phyloP scores from a whole-genome alignment of 495 filamentous ascomycete genomes.

The Letharia columbiana region DNA sequence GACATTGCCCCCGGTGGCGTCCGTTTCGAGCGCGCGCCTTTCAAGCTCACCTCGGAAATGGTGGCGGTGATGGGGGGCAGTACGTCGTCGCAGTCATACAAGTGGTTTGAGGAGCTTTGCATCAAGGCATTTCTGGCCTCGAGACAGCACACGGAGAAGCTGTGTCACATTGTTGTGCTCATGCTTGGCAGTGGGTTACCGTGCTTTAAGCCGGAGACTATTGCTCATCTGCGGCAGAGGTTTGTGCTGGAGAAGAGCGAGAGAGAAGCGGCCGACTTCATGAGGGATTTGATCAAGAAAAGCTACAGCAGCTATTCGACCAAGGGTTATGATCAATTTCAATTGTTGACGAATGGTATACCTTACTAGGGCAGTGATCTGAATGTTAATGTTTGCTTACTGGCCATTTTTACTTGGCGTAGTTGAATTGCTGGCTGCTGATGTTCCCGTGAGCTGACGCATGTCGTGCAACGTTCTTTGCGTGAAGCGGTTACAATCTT shows the following conservation, averaged over 20 bases:
- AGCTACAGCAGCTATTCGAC: slow-evolving; percentile 84
- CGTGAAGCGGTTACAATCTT: too few species aligned
- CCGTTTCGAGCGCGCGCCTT: slow-evolving; percentile 93
- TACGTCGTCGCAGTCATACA: slow-evolving; percentile 76
- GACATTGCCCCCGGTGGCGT: slow-evolving; percentile 96
- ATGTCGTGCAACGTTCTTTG: background rate
- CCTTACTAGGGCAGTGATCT: slow-evolving; percentile 52
- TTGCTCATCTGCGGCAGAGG: slow-evolving; percentile 83
- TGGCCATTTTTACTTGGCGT: background rate
- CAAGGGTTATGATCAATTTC: slow-evolving; percentile 92
- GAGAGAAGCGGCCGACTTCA: slow-evolving; percentile 89
- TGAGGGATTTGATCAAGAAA: slow-evolving; percentile 78
- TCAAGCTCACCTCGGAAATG: slow-evolving; percentile 98
- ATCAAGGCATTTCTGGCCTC: slow-evolving; percentile 92
- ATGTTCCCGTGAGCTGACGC: background rate
- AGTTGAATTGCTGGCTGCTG: background rate
- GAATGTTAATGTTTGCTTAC: background rate
- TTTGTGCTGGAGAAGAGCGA: slow-evolving; percentile 93
- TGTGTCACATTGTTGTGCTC: slow-evolving; percentile 77
- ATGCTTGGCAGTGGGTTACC: slow-evolving; percentile 97
- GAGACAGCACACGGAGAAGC: slow-evolving; percentile 75
- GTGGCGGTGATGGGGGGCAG: slow-evolving; percentile 93
- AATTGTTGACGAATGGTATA: slow-evolving; percentile 94
- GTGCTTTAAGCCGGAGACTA: slow-evolving; percentile 95
- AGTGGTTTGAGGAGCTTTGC: slow-evolving; percentile 92